phyloP scores from a whole-genome alignment of 768 basidiomycete species.

The Lentinus tigrinus region DNA sequence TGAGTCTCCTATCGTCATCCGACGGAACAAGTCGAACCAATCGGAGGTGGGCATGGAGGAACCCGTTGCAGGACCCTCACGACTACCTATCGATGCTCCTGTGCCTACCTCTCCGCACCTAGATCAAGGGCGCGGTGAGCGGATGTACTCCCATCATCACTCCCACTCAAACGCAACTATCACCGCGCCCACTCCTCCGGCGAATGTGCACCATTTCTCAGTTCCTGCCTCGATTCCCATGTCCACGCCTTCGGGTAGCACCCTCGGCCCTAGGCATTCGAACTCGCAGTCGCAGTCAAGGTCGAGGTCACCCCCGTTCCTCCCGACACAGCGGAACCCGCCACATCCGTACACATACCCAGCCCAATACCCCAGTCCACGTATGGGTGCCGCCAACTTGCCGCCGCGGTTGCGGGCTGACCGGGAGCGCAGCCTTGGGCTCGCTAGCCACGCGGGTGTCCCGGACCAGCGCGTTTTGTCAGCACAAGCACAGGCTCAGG shows the following conservation, averaged over 20 bases:
- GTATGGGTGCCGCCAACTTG: conserved; percentile 6
- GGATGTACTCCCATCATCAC: conserved; percentile 42
- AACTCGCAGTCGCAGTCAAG: conserved; percentile 20
- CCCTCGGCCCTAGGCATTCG: conserved; percentile 20
- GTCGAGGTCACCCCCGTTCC: conserved; percentile 20
- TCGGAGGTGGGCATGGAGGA: not conserved
- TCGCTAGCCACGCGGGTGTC: not conserved
- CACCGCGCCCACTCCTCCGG: conserved; percentile 41
- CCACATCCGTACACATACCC: conserved; percentile 6
- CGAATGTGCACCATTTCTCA: conserved; percentile 21
- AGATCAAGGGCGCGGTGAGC: not conserved
- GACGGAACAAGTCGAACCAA: not conserved
- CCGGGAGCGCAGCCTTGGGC: conserved; percentile 8
- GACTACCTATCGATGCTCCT: not conserved
- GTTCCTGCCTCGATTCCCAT: conserved; percentile 1
- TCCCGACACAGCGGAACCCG: conserved; percentile 9
- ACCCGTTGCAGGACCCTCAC: conserved; percentile 11
- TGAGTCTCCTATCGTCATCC: conserved; percentile 13
- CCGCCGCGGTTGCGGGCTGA: conserved; percentile 15
- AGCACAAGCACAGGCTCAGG: not conserved
- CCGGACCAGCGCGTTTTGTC: not conserved
- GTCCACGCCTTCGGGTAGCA: conserved; percentile 16
- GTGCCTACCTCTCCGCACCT: not conserved
- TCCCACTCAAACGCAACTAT: conserved; percentile 50
- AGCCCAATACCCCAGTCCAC: conserved; percentile 8